Base-by-base conservation (phyloP, 1,284 basidiomycete genomes). In the Ganoderma meredithae region DNA sequence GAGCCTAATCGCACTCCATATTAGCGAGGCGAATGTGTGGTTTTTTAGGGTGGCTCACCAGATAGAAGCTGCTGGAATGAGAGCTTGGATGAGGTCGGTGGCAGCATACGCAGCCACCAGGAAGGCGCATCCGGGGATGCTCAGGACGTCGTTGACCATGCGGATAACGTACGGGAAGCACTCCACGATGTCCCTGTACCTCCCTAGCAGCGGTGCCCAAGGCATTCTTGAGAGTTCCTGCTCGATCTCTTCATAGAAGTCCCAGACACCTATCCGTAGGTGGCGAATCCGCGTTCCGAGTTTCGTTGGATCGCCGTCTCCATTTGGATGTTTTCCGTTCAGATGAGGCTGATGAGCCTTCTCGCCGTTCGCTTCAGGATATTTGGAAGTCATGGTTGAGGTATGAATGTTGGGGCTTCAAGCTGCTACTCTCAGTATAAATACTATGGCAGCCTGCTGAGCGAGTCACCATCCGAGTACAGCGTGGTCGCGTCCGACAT, bases 201-300 rank as follows among this genome's bases (percentile, higher is more conserved):
- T 81, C 73, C 90, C 84, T 5, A 87, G 72, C 47, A 79, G 79
- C 22, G 82, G 80, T 25, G 79, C 80, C 27, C 80, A 78, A 25
- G 83, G 84, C 22, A 85, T 71, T 58, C 77, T 73, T 43, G 67
- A 58, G 7, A 84, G 74, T 60, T 80, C 78, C n/a, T 80, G 77
- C 56, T 80, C 76, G 25, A 79, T 81, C 72, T 91, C 87, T 74
- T 91, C 85, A 76, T 92, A 93, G 55, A 91, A 77, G 76, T 93
- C 90, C 92, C 91, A 93, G 33, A 92, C 87, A 52, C 91, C 91
- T 33, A 91, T 69, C 43, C 81, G 83, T 3, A 83, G 86, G 72
- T 90, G 89, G 66, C 86, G 86, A 71, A 92, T 63, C 12, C n/a
- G 44, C 27, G 27, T 59, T 17, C 33, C 19, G n/a, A 33, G 55